These are phyloP conservation scores for Nicotiana benthamiana DNA, from an alignment of 257 asterid species.

Conservation along the genomic window DNA sequence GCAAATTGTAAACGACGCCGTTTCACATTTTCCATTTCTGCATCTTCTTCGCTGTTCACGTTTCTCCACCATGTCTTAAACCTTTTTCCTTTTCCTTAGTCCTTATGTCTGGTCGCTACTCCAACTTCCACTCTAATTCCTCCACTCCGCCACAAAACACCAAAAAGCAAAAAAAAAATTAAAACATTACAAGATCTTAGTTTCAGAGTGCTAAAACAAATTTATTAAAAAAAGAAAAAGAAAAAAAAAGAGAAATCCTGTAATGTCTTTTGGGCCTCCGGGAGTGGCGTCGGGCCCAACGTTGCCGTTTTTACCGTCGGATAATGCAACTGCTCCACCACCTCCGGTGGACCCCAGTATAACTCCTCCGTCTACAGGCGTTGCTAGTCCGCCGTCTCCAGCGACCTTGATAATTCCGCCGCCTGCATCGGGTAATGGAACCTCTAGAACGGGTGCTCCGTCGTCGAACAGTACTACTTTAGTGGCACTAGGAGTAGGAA, in stretches of 20 bases:
- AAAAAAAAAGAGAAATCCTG: not conserved
- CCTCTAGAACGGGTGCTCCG: constrained; percentile 8
- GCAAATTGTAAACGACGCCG: not conserved
- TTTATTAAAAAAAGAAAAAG: not conserved
- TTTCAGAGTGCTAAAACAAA: not conserved
- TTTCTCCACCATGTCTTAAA: not conserved
- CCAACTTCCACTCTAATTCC: not conserved
- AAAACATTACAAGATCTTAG: not conserved
- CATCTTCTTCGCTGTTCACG: not conserved
- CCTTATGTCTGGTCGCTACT: not conserved
- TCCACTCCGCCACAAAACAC: not conserved
- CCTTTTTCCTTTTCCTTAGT: not conserved
- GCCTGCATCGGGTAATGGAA: constrained; percentile 13
- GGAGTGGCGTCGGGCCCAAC: constrained; percentile 11
- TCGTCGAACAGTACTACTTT: constrained; percentile 27
- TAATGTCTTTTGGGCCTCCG: constrained; percentile 8
- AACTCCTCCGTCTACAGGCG: not conserved
- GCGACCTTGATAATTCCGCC: constrained; percentile 26
- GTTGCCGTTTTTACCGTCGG: constrained; percentile 35
- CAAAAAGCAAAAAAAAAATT: not conserved
- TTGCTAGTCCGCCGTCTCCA: constrained; percentile 26
- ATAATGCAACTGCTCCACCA: constrained; percentile 13
- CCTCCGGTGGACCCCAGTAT: constrained; percentile 6
- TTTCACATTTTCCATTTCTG: not conserved
- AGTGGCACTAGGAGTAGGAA: constrained; percentile 73